phyloP scores from a whole-genome alignment of 2,329 filamentous ascomycete species.

The Microdochium paspali region DNA sequence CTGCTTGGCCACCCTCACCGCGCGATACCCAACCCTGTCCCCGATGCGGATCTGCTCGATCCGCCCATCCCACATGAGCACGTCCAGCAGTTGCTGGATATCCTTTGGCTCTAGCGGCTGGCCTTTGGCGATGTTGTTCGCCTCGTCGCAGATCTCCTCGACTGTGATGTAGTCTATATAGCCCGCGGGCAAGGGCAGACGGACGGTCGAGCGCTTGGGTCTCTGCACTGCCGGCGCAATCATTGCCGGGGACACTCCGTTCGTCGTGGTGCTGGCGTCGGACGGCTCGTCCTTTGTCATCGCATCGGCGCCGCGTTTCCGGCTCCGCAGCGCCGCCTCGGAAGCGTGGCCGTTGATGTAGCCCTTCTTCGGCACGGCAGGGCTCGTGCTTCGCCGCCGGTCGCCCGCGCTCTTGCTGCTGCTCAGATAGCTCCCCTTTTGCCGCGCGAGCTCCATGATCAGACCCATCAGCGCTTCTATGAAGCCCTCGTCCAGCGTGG shows the following conservation, averaged over 20 bases:
- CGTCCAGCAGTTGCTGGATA: conserved; percentile 76
- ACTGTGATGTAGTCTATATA: conserved; percentile 74
- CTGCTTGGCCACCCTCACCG: conserved; percentile 36
- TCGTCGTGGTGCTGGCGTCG: conserved; percentile 6
- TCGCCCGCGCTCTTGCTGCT: conserved; percentile 19
- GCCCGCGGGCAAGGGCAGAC: conserved; percentile 49
- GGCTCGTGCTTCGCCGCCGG: conserved; percentile 19
- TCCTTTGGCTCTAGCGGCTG: conserved; percentile 63
- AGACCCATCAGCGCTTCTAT: conserved; percentile 62
- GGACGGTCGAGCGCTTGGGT: conserved; percentile 20
- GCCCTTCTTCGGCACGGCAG: conserved; percentile 46
- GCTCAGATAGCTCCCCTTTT: conserved; percentile 23
- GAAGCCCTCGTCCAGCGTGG: conserved; percentile 80
- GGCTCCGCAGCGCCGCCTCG: conserved; percentile 28
- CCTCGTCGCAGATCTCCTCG: conserved; percentile 63
- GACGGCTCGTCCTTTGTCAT: conserved; percentile 28
- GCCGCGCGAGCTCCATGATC: conserved; percentile 20
- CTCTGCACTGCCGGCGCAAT: conserved; percentile 15
- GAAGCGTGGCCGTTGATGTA: conserved; percentile 38
- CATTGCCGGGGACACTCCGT: conserved; percentile 5
- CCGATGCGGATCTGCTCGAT: conserved; percentile 55
- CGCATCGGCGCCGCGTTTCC: conserved; percentile 41
- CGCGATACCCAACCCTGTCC: conserved; percentile 41
- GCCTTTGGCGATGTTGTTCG: conserved; percentile 61
- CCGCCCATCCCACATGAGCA: conserved; percentile 80